Evolutionary conservation across 148 eudicot species (phyloP), one percentile per base, ranked within the genome.

Genomic region (Cornus florida): DNA sequence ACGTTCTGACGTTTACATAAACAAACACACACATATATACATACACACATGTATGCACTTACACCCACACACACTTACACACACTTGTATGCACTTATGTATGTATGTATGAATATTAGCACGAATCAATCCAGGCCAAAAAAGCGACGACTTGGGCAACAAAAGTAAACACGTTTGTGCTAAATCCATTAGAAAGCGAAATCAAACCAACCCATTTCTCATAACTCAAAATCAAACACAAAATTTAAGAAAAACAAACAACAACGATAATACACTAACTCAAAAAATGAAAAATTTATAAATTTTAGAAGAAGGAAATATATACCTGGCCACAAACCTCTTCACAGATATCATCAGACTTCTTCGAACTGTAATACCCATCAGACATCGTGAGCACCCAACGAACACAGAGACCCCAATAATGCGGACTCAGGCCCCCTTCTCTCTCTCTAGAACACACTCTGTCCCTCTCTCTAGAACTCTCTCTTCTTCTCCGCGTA

Each of bases 251-350:
- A 33, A 62, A 50, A 67, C 7, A 72, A 50, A 1, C 6, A 16
- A 33, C 22, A 12, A 76, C 23, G 20, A 78, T 5, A 23, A 62
- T 28, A 23, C 20, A 67, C 28, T 35, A 71, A 39, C 5, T 17
- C 16, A 31, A 0, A 72, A 74, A 69, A 24, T 7, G 14, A 53
- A 3, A 60, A 46, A 17, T 10, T 31, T 4, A 43, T 5, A 43
- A 6, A 43, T 43, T 6, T 0, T 43, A 1, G 6, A 9, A 43
- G 43, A 76, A 31, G 3, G 5, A 22, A 48, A 43, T 22, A 23
- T 46, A 69, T 83, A 93, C 97, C 97, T 88, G 84, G 31, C 88
- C 91, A 80, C 93, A 92, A 80, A 85, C 81, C 20, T 84, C 83
- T 65, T 71, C 82, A 76, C 82, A 91, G 71, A 89, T 79, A 78